Base-by-base conservation (phyloP, 257 asterid genomes). In the Schizonepeta tenuifolia region DNA sequence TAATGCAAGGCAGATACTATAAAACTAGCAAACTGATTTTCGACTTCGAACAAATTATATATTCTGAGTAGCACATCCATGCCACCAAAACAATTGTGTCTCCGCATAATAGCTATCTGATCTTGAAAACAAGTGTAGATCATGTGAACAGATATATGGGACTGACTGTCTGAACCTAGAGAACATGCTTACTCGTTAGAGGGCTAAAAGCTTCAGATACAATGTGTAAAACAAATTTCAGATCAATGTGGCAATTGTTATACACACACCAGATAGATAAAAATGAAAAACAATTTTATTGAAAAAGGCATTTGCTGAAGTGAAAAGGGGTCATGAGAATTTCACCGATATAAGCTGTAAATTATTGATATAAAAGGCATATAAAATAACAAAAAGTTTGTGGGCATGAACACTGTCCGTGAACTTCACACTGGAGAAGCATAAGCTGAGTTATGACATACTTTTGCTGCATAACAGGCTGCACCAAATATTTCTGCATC, bases 391-490 rank as follows among this genome's bases (percentile, higher is more conserved):
- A 49, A 40, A 35, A 43, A 40, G 59, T 14, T 46, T 35, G 12
- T 63, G 51, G 41, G 65, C 41, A 50, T 9, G 58, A 72, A 44
- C 40, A 75, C 72, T 33, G n/a, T 40, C n/a, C 24, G 13, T 44
- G 24, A 18, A 75, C 69, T 41, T 54, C 59, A 70, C 12, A 74
- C n/a, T 0, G 18, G 43, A 67, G 70, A 66, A 51, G 43, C 67
- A 70, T 46, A 28, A 71, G 69, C 21, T 53, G 69, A 75, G 75
- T 61, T 41, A 17, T 64, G 77, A 59, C 87, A 68, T 94, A 94
- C 99, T 80, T 87, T 94, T 67, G 99, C 98, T 65, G 98, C 96
- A 80, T 94, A 94, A 84, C 93, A 87, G 77, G 99, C 87, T 60
- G 97, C 93, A 66, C 95, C 83, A 59, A 85, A 94, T 55, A 87